Percentiles rank a stretch among this genome's conserved stretches.
These are phyloP conservation scores for Metschnikowia shivogae DNA, from an alignment of 805 yeast species.

Conservation along the genomic window DNA sequence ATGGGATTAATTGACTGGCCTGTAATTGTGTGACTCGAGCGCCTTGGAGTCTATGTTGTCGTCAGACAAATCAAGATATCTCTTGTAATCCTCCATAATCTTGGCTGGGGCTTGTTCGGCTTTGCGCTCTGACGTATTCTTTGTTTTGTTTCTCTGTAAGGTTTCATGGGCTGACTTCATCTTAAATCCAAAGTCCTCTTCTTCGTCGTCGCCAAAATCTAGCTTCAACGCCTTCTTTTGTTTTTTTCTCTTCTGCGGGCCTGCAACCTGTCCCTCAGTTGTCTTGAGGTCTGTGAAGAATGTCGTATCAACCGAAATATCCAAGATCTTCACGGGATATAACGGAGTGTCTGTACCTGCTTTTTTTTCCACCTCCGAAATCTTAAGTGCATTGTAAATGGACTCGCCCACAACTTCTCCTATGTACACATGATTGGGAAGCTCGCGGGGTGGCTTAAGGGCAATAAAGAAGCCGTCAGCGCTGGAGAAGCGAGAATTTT, in stretches of 20 bases:
- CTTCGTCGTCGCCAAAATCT: constrained; percentile 36
- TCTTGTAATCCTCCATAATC: neutral
- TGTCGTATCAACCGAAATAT: constrained; percentile 40
- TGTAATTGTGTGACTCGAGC: constrained; percentile 2
- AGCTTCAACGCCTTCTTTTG: constrained; percentile 31
- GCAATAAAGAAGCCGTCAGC: constrained; percentile 38
- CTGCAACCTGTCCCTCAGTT: neutral
- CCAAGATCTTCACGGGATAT: constrained; percentile 46
- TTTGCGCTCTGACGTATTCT: neutral
- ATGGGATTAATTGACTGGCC: neutral
- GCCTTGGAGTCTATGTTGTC: neutral
- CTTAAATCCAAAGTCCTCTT: constrained; percentile 20
- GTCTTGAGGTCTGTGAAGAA: constrained; percentile 44
- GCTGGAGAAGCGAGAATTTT: constrained; percentile 13
- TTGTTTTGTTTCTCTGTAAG: neutral
- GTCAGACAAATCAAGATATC: constrained; percentile 1
- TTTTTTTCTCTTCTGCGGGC: constrained; percentile 15
- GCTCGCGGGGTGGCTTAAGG: constrained; percentile 41
- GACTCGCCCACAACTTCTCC: constrained; percentile 59
- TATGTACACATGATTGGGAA: constrained; percentile 41
- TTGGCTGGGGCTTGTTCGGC: neutral
- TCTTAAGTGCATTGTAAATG: constrained; percentile 48
- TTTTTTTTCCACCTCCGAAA: constrained; percentile 45
- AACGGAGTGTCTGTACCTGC: constrained; percentile 39
- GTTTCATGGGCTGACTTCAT: constrained; percentile 44